Evolutionary conservation across 2,329 filamentous ascomycete genomes (phyloP), one percentile per base, ranked within the genome.

Genomic region (Verticillium dahliae): DNA sequence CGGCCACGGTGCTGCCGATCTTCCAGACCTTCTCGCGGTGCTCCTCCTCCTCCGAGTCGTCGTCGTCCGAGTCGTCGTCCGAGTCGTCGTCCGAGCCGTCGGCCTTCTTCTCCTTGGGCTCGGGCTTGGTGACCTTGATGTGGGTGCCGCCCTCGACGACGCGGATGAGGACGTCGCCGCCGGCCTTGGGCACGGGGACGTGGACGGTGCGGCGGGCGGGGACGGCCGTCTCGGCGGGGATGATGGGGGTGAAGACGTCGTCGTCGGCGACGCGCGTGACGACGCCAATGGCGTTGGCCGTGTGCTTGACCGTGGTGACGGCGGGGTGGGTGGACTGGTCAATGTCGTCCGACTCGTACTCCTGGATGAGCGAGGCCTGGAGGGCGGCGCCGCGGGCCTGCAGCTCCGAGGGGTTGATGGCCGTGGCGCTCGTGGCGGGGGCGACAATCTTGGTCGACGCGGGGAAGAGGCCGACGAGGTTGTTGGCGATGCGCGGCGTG

Each of bases 301-400:
- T 88, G 80, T 99, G 95, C 69, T 92, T 92, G 59, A 96, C 92
- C 15, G 93, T 94, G 38, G 94, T 97, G 66, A 99, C 92, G 73
- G 92, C 91, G 59, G 95, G 89, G 81, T 99, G 94, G 57, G 92
- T 96, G 65, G 91, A 96, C 82, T 97, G 93, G 74, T 96, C 91
- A 69, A 99, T 96, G 73, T 98, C 94, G 67, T 92, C 88, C 68
- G 87, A 84, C 70, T 99, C 95, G 76, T 96, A 99, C 76, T 97
- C 94, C 76, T 93, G 88, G 75, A 99, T 92, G 66, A 99, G 81
- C 63, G 89, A 96, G 41, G 95, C 95, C 79, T 99, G 95, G 69
- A 99, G 92, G 37, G 95, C 94, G 64, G 95, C 95, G 72, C 95
- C 95, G 66, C 95, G 88, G 65, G 91, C 90, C 70, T 89, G 82